phyloP scores from a whole-genome alignment of 73 alveolate species.

The Paramecium octaurelia region DNA sequence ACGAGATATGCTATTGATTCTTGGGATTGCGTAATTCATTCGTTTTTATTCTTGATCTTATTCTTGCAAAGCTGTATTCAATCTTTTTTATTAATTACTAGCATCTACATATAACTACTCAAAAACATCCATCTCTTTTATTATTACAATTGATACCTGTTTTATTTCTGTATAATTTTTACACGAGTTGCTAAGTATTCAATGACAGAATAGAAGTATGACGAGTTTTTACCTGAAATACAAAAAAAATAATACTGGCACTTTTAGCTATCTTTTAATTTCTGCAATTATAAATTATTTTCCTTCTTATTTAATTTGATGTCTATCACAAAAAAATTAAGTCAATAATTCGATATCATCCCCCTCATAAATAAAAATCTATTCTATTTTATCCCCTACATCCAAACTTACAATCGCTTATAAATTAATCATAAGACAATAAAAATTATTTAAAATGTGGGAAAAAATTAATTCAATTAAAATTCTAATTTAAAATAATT shows the following conservation, averaged over 20 bases:
- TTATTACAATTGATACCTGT: not conserved
- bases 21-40: not conserved
- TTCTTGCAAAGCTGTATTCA: not conserved
- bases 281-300: not conserved
- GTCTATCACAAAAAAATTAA: conserved; percentile 36
- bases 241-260: not conserved
- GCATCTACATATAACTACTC: not conserved
- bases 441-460: not conserved
- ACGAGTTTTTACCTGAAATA: not conserved
- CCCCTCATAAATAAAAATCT: conserved; percentile 26
- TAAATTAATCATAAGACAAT: not conserved
- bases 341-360: conserved; percentile 37
- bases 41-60: not conserved
- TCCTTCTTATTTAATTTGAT: not conserved
- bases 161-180: not conserved
- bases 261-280: not conserved
- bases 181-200: not conserved
- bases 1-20: not conserved
- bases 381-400: conserved; percentile 21
- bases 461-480: not conserved
- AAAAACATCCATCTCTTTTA: not conserved
- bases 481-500: not conserved
- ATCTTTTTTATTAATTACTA: not conserved
- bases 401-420: conserved; percentile 28
- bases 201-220: not conserved